phyloP scores from a whole-genome alignment of 306 rosid genomes.

The Malus sieversii region DNA sequence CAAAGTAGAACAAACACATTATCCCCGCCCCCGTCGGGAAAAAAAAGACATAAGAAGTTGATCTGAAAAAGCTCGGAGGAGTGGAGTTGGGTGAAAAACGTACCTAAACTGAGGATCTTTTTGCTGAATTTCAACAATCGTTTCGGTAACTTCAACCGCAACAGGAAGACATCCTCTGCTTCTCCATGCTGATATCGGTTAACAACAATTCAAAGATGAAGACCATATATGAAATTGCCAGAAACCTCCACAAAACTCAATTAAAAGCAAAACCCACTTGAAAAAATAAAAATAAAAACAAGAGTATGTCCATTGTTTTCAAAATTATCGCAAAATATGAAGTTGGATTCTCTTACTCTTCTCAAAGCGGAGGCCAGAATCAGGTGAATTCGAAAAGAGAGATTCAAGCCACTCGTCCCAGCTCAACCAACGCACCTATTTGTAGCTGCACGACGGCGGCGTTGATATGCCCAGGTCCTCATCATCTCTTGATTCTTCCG shows the following conservation, averaged over 20 bases:
- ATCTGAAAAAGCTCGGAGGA: background rate
- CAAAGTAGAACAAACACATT: background rate
- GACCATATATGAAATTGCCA: background rate
- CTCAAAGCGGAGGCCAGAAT: conserved; percentile 57
- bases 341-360: conserved; percentile 36
- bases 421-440: conserved; percentile 77
- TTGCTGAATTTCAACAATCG: conserved; percentile 63
- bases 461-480: background rate
- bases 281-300: background rate
- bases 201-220: background rate
- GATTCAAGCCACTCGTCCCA: conserved; percentile 81
- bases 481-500: background rate
- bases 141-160: conserved; percentile 58
- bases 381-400: conserved; percentile 62
- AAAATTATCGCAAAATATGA: background rate
- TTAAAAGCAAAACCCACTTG: background rate
- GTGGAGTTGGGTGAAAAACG: background rate
- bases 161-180: conserved; percentile 79
- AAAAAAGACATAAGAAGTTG: background rate
- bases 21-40: background rate
- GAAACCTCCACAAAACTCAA: background rate
- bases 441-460: conserved; percentile 23
- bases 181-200: conserved; percentile 71
- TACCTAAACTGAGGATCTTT: conserved; percentile 60
- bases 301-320: background rate